phyloP scores from a whole-genome alignment of 257 asterid genomes.

The Forsythia viridissima region DNA sequence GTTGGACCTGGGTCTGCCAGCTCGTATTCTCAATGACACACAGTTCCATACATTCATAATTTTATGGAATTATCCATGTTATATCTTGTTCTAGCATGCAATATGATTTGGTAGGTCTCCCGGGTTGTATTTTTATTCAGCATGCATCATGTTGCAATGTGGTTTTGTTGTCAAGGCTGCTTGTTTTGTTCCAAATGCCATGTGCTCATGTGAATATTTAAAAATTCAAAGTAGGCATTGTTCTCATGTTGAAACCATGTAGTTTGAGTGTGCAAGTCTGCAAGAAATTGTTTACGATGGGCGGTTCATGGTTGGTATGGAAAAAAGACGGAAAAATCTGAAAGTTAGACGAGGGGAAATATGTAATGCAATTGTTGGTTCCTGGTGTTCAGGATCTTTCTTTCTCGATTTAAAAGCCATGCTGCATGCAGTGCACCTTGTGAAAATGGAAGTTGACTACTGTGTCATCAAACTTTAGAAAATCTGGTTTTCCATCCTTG shows the following conservation, averaged over 20 bases:
- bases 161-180: background rate
- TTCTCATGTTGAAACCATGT: slow-evolving; percentile 4
- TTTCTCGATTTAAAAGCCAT: background rate
- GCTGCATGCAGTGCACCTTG: background rate
- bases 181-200: background rate
- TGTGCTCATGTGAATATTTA: background rate
- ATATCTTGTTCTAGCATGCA: background rate
- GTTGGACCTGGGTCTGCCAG: background rate
- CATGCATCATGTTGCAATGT: background rate
- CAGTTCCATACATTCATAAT: slow-evolving; percentile 26
- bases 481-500: background rate
- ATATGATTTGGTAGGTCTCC: background rate
- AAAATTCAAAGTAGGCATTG: background rate
- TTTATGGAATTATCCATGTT: background rate
- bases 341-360: background rate
- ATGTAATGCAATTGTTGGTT: background rate
- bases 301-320: background rate
- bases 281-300: background rate
- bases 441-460: background rate
- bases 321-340: background rate
- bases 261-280: background rate
- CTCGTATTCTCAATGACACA: background rate
- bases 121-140: background rate
- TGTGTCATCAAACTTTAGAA: background rate
- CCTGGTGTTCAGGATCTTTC: background rate